A percentile compares a stretch with the other conserved stretches of the same genome.
Conservation (phyloP, 306 rosid genomes). For the Vigna reflexopilosa region DNA sequence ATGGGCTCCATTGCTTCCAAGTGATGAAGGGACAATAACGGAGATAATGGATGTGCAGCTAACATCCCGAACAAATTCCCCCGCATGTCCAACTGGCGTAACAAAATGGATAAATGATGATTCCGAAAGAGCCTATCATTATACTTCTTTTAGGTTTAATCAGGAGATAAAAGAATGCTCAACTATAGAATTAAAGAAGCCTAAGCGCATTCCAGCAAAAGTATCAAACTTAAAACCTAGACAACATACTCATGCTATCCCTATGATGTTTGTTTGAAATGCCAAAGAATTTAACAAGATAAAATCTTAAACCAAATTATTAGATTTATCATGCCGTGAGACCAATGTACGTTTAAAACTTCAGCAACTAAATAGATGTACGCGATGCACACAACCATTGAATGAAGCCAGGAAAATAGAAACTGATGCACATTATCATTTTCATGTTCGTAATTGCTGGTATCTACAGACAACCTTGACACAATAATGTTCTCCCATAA, state of each 20-base stretch:
- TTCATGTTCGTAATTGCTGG: conserved; percentile 10
- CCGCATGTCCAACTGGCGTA: conserved; percentile 82
- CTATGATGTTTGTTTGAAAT: conserved; percentile 4
- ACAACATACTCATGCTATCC: conserved; percentile 10
- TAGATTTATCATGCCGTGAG: neutral
- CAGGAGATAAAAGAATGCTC: conserved; percentile 7
- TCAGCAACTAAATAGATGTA: neutral
- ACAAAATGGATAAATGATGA: conserved; percentile 4
- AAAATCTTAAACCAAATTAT: conserved; percentile 26
- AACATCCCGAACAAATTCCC: conserved; percentile 85
- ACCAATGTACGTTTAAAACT: neutral
- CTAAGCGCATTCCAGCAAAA: conserved; percentile 6
- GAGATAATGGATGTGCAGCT: conserved; percentile 86
- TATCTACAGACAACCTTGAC: neutral
- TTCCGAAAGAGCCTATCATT: conserved; percentile 2
- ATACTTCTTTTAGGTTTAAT: conserved; percentile 2
- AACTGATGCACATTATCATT: neutral
- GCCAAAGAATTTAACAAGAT: conserved; percentile 4
- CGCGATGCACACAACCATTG: neutral
- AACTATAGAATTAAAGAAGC: conserved; percentile 6
- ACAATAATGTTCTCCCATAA: neutral
- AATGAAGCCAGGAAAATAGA: neutral
- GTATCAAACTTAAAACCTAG: conserved; percentile 11
- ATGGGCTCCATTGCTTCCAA: conserved; percentile 78
- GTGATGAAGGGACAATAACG: conserved; percentile 89